phyloP scores from a whole-genome alignment of 345 rosid species.

The Carallia brachiata region DNA sequence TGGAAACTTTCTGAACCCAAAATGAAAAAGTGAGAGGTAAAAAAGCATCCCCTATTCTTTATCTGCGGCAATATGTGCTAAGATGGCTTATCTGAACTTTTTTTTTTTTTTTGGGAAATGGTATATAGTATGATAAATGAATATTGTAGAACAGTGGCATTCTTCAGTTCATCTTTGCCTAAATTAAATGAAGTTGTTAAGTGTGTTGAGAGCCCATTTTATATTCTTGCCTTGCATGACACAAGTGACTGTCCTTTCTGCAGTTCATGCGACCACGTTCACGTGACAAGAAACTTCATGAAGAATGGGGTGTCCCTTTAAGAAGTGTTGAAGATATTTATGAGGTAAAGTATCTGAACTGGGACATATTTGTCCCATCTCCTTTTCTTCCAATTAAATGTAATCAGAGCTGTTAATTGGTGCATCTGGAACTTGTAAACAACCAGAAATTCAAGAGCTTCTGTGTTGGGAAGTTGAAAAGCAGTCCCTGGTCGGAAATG shows the following conservation, averaged over 20 bases:
- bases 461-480: conserved; percentile 78
- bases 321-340: conserved; percentile 67
- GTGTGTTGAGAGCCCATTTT: background rate
- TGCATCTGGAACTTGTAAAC: conserved; percentile 17
- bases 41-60: no score
- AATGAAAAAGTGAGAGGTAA: no score
- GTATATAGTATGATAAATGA: no score
- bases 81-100: no score
- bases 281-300: conserved; percentile 85
- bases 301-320: conserved; percentile 84
- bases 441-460: conserved; percentile 75
- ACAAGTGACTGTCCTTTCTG: conserved; percentile 8
- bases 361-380: background rate
- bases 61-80: no score
- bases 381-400: conserved; percentile 6
- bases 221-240: conserved; percentile 5
- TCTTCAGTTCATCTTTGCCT: no score
- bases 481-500: conserved; percentile 95
- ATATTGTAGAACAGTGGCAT: no score
- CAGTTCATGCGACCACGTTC: conserved; percentile 83
- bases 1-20: no score
- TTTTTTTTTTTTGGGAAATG: no score
- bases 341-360: conserved; percentile 52
- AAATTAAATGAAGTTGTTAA: background rate
- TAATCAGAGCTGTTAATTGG: conserved; percentile 11